Evolutionary conservation across 768 basidiomycete genomes (phyloP).

Genomic region (Boletus barrowsii): DNA sequence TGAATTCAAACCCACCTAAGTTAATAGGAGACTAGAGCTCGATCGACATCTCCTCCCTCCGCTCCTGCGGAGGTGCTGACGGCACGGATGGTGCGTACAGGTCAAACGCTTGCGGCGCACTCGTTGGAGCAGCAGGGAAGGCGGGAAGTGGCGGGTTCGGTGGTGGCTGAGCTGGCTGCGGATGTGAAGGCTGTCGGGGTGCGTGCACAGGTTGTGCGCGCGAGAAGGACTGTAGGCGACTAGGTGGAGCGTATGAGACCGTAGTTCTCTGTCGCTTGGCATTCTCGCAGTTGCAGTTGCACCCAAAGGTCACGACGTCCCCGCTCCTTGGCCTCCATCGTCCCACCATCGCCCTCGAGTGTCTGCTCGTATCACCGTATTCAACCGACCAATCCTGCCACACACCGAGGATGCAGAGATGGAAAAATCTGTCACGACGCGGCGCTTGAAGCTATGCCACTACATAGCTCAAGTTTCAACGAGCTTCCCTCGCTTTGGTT

Average conservation of each 20-base stretch:
- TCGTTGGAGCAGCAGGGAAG: constrained; percentile 66
- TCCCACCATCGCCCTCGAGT: no score
- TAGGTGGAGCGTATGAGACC: constrained; percentile 18
- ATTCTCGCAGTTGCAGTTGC: no score
- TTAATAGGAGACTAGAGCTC: constrained; percentile 29
- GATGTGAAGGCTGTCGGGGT: constrained; percentile 8
- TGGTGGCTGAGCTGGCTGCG: constrained; percentile 15
- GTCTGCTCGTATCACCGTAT: no score
- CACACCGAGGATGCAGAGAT: no score
- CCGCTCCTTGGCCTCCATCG: no score
- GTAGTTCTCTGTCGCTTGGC: no score
- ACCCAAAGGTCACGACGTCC: no score
- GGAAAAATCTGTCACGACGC: no score
- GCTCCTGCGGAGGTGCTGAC: constrained; percentile 49
- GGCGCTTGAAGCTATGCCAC: no score
- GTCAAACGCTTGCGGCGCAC: constrained; percentile 51
- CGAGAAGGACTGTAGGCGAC: constrained; percentile 5
- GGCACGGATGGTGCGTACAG: constrained; percentile 49
- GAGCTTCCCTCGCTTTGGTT: no score
- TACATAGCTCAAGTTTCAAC: no score
- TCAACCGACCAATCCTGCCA: no score
- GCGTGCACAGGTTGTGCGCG: constrained; percentile 3
- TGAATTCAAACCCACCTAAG: not conserved
- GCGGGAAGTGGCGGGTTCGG: constrained; percentile 42
- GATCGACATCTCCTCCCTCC: constrained; percentile 58